Conservation (phyloP, 1,284 basidiomycete genomes). For the Fomitopsis palustris region DNA sequence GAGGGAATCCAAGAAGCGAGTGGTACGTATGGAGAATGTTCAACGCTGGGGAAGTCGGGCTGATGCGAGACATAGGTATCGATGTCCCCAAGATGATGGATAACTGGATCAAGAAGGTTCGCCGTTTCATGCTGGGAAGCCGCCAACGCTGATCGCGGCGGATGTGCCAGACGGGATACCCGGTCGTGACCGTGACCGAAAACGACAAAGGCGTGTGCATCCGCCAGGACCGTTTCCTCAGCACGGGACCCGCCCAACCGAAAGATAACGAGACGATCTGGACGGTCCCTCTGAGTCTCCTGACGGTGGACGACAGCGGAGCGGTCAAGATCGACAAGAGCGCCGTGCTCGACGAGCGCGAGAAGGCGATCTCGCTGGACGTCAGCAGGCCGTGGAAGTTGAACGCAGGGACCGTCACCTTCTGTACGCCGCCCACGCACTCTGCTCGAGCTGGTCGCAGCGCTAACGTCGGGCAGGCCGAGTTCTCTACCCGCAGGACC, state of each 20-base stretch:
- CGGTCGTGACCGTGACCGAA: constrained; percentile 87
- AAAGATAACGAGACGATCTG: constrained; percentile 93
- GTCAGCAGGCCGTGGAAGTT: constrained; percentile 78
- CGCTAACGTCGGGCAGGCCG: constrained; percentile 52
- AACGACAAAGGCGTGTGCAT: constrained; percentile 65
- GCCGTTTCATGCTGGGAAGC: not conserved
- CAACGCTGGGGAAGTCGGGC: not conserved
- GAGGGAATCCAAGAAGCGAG: constrained; percentile 81
- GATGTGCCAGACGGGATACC: constrained; percentile 74
- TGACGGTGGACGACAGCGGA: constrained; percentile 60
- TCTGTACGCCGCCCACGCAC: constrained; percentile 58
- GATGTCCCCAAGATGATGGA: constrained; percentile 86
- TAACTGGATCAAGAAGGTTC: constrained; percentile 87
- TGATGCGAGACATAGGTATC: constrained; percentile 38
- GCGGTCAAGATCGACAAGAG: constrained; percentile 61
- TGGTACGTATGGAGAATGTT: constrained; percentile 26
- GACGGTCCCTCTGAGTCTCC: constrained; percentile 79
- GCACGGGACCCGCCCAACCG: constrained; percentile 73
- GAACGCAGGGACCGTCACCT: constrained; percentile 87
- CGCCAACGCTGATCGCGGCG: not conserved
- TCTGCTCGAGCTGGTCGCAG: not conserved
- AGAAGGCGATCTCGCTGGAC: constrained; percentile 67
- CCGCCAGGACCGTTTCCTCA: constrained; percentile 91
- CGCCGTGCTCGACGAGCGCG: constrained; percentile 68
- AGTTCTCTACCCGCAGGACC: constrained; percentile 83